Percentiles rank a stretch among this genome's conserved stretches.
Conservation (phyloP, 2,329 filamentous ascomycete genomes). For the Hymenoscyphus salicellus region DNA sequence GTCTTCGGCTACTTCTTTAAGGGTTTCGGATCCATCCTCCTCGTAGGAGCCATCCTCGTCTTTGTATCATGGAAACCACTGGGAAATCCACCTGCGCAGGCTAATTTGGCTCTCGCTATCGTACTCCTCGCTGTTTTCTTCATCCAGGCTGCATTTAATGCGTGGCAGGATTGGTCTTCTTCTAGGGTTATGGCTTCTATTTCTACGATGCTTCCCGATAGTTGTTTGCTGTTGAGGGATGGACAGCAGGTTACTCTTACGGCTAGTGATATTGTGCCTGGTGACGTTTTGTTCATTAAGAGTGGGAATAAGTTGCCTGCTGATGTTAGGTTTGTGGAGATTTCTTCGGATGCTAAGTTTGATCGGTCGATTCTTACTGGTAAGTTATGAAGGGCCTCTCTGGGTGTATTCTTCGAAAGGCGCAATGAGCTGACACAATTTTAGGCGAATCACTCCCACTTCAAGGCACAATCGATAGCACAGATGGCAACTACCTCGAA, state of each 20-base stretch:
- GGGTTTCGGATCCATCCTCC: conserved; percentile 70
- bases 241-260: conserved; percentile 48
- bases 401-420: not conserved
- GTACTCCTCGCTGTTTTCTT: conserved; percentile 68
- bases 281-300: conserved; percentile 66
- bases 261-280: conserved; percentile 65
- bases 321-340: conserved; percentile 67
- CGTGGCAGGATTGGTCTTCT: conserved; percentile 73
- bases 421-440: conserved; percentile 3
- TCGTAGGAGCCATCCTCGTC: conserved; percentile 67
- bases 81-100: conserved; percentile 65
- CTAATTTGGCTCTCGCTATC: conserved; percentile 71
- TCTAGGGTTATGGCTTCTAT: conserved; percentile 76
- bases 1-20: conserved; percentile 71
- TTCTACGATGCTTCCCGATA: conserved; percentile 74
- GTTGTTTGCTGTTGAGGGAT: conserved; percentile 63
- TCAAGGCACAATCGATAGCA: conserved; percentile 60
- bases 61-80: conserved; percentile 76
- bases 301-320: conserved; percentile 72
- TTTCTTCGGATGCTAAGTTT: conserved; percentile 67
- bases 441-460: conserved; percentile 64
- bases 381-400: conserved; percentile 30
- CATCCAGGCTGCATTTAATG: conserved; percentile 67
- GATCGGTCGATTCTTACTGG: conserved; percentile 72
- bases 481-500: conserved; percentile 72